phyloP scores from a whole-genome alignment of 2,329 filamentous ascomycete species.

The Epichloe aotearoae region DNA sequence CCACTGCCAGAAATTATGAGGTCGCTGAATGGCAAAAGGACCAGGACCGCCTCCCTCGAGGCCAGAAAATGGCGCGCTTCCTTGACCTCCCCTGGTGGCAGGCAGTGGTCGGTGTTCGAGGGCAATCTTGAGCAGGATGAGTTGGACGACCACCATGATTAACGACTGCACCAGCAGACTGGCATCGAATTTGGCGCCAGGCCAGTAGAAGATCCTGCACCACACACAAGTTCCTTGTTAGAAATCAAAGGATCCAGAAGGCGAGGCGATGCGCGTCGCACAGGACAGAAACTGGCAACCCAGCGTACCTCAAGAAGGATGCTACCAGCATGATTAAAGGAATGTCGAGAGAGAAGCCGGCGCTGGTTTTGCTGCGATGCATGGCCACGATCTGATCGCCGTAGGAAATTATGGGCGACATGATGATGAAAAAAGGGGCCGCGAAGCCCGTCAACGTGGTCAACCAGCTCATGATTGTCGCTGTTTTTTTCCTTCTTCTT shows the following conservation, averaged over 20 bases:
- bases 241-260: no score
- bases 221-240: neutral
- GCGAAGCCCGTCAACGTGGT: conserved; percentile 39
- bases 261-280: neutral
- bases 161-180: conserved; percentile 52
- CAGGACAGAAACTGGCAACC: neutral
- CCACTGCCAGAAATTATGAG: conserved; percentile 79
- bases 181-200: conserved; percentile 50
- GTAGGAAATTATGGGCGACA: conserved; percentile 52
- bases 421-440: conserved; percentile 49
- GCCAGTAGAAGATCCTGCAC: conserved; percentile 55
- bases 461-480: conserved; percentile 27
- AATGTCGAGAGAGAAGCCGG: conserved; percentile 58
- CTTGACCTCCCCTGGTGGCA: conserved; percentile 46
- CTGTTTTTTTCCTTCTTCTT: neutral
- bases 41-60: conserved; percentile 24
- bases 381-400: conserved; percentile 53
- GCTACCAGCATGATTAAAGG: conserved; percentile 61
- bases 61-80: conserved; percentile 48
- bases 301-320: conserved; percentile 45
- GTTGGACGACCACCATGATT: conserved; percentile 51
- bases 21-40: conserved; percentile 33
- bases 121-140: conserved; percentile 51
- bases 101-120: conserved; percentile 52
- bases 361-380: conserved; percentile 49